Evolutionary conservation across 2,329 filamentous ascomycete genomes (phyloP), one percentile per base, ranked within the genome.

Genomic region (Clonostachys byssicola): DNA sequence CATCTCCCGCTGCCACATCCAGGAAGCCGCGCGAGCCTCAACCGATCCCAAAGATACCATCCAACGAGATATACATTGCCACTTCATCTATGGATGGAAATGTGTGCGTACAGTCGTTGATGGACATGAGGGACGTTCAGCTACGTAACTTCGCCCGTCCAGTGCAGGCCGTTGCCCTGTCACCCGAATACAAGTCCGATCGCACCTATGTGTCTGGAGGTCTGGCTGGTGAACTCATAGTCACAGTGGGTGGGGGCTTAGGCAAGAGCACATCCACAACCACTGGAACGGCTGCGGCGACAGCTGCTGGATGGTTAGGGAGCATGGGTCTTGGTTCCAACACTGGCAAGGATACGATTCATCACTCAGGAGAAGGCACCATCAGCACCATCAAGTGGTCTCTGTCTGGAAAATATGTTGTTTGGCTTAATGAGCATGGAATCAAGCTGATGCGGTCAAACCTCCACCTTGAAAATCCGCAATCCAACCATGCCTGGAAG

Each of bases 371-470:
- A 3, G 95, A 99, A 69, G 94, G 94, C 5, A 82, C 84, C 3
- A 94, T 99, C 52, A 92, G 83, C 62, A 88, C 85, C 5, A 94
- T 99, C 60, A 92, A 95, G 64, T 99, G 92, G 91, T 97, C 92
- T 0, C 64, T 92, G 39, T 92, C 90, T 0, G 92, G 94, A 1
- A 94, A 88, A 67, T 97, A 92, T 60, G 88, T 96, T 1, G 89
- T 85, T 0, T 99, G 94, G 94, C 78, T 95, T 39, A 99, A 97
- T 59, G 94, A 99, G 66, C 87, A 95, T 59, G 94, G 94, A 5
- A 95, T 97, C 62, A 96, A 96, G 64, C 94, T 99, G 51, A 97
- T 97, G 92, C 83, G 94, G 36, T 90, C 90, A 5, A 89, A 94
- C 61, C 62, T 95, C 17, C 83, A 92, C 55, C 75, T 96, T 6